Evolutionary conservation across 208 protist genomes (phyloP).

Genomic region (Trichomonas tenax): DNA sequence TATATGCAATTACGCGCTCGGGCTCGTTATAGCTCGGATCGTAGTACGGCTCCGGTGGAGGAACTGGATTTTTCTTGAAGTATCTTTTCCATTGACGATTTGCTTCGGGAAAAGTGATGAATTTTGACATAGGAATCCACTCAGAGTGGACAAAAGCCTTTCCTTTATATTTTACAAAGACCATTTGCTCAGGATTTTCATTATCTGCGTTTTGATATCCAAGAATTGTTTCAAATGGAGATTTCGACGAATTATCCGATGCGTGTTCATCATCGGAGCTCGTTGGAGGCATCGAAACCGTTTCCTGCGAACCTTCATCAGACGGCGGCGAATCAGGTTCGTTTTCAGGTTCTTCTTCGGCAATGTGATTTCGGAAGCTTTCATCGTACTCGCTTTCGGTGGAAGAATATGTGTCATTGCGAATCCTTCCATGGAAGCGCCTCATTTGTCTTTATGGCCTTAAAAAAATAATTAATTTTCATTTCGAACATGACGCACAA

Average conservation of each 20-base stretch:
- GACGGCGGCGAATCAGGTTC: background rate
- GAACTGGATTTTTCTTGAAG: background rate
- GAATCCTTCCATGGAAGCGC: background rate
- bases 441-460: background rate
- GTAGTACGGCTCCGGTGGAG: background rate
- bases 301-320: background rate
- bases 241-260: background rate
- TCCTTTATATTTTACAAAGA: background rate
- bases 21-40: background rate
- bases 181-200: background rate
- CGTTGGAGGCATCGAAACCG: background rate
- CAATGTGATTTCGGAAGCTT: background rate
- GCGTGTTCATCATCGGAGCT: background rate
- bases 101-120: background rate
- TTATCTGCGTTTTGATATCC: background rate
- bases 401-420: background rate
- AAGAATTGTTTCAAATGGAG: background rate
- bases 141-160: background rate
- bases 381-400: background rate
- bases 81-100: background rate
- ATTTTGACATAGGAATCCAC: background rate
- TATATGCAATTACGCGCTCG: background rate
- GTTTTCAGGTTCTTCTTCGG: background rate
- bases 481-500: background rate
- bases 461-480: background rate